Evolutionary conservation across 495 filamentous ascomycete species (phyloP), one percentile per base, ranked within the genome.

Genomic region (Daldinia caldariorum): DNA sequence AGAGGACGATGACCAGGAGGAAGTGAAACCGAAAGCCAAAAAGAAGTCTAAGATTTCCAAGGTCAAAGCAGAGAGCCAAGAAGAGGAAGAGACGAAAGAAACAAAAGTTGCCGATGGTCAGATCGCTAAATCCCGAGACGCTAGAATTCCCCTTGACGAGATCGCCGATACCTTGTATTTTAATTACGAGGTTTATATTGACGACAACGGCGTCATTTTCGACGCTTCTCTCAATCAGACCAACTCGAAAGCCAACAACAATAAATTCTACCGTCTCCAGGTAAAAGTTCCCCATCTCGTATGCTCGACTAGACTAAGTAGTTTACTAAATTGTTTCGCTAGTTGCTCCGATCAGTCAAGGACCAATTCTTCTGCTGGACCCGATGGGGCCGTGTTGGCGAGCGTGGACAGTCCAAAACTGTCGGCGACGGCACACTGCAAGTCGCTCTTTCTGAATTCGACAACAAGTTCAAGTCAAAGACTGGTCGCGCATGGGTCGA

Each of bases 331-430:
- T 14, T 0, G 43, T 53, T 14, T 71, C 60, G 69, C 56, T 64
- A 86, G 82, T 57, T 85, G 12, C 58, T 85, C 31, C 70, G 71
- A 0, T 73, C 71, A 55, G 22, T 63, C 5, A 59, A 26, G 0
- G 70, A 59, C 0, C 34, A 65, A 9, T 90, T 82, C 78, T 67
- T 79, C 20, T 84, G 85, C 6, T 91, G 89, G 89, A 91, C 88
- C 1, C 85, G 90, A 13, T 94, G 89, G 90, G 93, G 93, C 10
- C 85, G 92, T 14, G 91, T 94, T 7, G 93, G 92, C 0, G 91
- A 94, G 62, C 70, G 58, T 35, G 92, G 92, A 2, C 88, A 92
- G 70, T 83, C 74, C 6, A 82, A 84, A 1, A 61, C 81, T 16
- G 68, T 90, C 2, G 82, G 80, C 2, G 35, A 76, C 8, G 80